phyloP scores from a whole-genome alignment of 345 rosid genomes.

The Nephelium lappaceum region DNA sequence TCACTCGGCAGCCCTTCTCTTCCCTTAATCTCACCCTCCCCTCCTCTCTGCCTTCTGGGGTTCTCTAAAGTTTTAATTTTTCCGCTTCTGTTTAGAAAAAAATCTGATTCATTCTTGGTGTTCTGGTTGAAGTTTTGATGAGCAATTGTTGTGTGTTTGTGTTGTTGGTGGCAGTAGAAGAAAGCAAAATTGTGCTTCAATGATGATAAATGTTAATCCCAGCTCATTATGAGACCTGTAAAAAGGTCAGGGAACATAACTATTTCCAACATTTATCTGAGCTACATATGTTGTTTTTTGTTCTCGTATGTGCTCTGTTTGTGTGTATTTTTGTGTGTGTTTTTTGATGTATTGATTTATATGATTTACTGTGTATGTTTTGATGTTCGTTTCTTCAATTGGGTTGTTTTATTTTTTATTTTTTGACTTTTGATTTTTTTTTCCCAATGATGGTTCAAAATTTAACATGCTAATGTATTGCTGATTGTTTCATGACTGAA shows the following conservation, averaged over 20 bases:
- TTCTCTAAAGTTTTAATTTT: not conserved
- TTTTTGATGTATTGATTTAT: not conserved
- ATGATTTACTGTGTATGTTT: not conserved
- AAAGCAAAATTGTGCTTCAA: not conserved
- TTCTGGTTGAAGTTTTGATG: not conserved
- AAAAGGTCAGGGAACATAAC: slow-evolving; percentile 13
- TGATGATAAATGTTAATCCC: slow-evolving; percentile 27
- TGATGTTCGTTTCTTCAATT: too few relatives aligned
- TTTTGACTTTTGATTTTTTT: not conserved
- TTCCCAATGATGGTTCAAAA: not conserved
- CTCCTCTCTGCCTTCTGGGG: not conserved
- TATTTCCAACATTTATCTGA: slow-evolving; percentile 23
- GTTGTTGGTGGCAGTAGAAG: not conserved
- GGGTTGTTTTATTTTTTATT: not conserved
- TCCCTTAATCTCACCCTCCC: not conserved
- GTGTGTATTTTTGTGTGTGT: too few relatives aligned
- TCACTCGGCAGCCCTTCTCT: not conserved
- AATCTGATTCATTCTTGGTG: not conserved
- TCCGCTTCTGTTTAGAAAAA: not conserved
- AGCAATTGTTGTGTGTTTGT: not conserved
- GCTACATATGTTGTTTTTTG: not conserved
- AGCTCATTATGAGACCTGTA: slow-evolving; percentile 28
- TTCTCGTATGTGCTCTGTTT: too few relatives aligned
- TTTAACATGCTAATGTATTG: slow-evolving; percentile 7
- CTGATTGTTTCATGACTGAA: slow-evolving; percentile 7